These are phyloP conservation scores for Populus pruinosa DNA, from an alignment of 345 rosid genomes.

Conservation along the genomic window DNA sequence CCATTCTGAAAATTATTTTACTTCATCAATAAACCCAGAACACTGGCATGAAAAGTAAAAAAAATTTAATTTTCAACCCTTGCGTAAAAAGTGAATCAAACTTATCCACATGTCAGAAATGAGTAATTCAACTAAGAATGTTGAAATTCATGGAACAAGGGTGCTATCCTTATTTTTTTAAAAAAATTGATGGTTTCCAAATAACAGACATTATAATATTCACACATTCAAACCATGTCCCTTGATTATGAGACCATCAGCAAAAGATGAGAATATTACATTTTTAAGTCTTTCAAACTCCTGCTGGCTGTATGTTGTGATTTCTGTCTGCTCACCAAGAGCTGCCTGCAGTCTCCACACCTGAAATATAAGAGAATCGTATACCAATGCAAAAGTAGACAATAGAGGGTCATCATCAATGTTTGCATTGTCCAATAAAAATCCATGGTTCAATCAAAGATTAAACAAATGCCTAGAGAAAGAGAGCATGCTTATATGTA, in stretches of 20 bases:
- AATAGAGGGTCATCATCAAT: neutral
- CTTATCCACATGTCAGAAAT: neutral
- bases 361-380: constrained; percentile 29
- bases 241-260: neutral
- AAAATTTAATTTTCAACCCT: neutral
- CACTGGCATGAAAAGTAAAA: neutral
- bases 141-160: neutral
- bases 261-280: constrained; percentile 34
- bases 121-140: neutral
- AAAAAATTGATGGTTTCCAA: neutral
- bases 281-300: constrained; percentile 93
- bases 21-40: neutral
- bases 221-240: neutral
- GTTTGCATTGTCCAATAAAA: constrained; percentile 4
- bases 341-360: constrained; percentile 99
- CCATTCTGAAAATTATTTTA: neutral
- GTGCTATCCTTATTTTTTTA: neutral
- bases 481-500: neutral
- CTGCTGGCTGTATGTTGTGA: constrained; percentile 80
- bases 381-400: neutral
- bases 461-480: neutral
- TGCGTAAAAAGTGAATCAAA: neutral
- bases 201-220: neutral
- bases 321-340: constrained; percentile 93
- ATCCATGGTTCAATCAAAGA: neutral